A percentile compares a stretch with the other conserved stretches of the same genome.
These are phyloP conservation scores for Lepidium campestre DNA, from an alignment of 441 rosid species.

Conservation along the genomic window DNA sequence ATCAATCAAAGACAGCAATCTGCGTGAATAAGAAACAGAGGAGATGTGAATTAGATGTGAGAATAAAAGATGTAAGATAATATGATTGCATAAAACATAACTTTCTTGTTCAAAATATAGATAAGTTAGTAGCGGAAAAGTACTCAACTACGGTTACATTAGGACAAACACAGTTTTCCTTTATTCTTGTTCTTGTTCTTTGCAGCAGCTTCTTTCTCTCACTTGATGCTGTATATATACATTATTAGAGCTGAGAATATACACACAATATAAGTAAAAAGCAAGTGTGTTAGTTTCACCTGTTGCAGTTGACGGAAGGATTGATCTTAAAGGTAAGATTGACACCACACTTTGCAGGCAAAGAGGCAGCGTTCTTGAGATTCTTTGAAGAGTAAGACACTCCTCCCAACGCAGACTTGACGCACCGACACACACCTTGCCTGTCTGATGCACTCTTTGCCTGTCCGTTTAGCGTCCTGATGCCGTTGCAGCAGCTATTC, in stretches of 20 bases:
- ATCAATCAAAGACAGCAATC: too few species aligned
- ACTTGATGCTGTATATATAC: neutral
- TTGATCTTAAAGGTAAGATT: constrained; percentile 25
- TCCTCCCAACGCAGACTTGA: constrained; percentile 16
- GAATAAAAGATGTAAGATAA: neutral
- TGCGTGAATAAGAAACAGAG: too few species aligned
- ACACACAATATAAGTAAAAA: neutral
- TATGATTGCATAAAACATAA: neutral
- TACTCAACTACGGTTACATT: neutral
- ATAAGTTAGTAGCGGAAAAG: neutral
- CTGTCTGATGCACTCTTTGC: constrained; percentile 28
- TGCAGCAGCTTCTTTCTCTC: neutral
- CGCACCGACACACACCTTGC: constrained; percentile 32
- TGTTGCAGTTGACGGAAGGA: constrained; percentile 32
- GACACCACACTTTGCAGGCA: constrained; percentile 34
- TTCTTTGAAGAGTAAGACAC: constrained; percentile 9
- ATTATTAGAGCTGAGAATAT: neutral
- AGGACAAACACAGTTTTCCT: neutral
- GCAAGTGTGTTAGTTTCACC: constrained; percentile 4
- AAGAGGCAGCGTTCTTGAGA: constrained; percentile 20
- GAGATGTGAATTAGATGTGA: too few species aligned
- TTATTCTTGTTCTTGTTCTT: neutral
- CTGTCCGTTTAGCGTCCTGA: constrained; percentile 18
- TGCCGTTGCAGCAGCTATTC: constrained; percentile 29
- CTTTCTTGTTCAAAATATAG: neutral